A percentile compares a stretch with the other conserved stretches of the same genome.
These are phyloP conservation scores for Mallotus repandus DNA, from an alignment of 441 rosid species.

Conservation along the genomic window DNA sequence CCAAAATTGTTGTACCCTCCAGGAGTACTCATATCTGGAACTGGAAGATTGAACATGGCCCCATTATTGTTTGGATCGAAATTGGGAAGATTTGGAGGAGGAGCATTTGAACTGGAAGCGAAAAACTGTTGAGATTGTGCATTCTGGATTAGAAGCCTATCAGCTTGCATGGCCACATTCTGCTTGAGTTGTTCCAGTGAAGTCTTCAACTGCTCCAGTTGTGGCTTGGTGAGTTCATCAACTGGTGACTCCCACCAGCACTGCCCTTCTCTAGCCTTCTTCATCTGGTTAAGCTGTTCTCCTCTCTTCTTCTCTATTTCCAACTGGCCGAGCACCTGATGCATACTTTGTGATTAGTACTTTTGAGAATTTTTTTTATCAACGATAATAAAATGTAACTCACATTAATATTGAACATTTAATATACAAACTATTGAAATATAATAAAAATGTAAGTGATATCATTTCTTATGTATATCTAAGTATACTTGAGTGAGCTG, in stretches of 20 bases:
- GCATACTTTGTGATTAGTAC: not conserved
- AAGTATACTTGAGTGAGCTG: conserved; percentile 41
- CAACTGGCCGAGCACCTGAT: conserved; percentile 26
- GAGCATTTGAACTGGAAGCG: conserved; percentile 21
- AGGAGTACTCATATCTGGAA: conserved; percentile 19
- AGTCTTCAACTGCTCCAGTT: conserved; percentile 29
- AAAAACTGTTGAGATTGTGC: conserved; percentile 21
- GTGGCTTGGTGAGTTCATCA: conserved; percentile 35
- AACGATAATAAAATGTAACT: too few relatives aligned
- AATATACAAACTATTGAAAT: not conserved
- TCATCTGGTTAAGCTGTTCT: conserved; percentile 37
- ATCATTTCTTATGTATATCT: not conserved
- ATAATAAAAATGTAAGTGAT: not conserved
- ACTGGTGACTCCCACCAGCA: conserved; percentile 53
- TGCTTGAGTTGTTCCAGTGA: conserved; percentile 31
- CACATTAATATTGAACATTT: not conserved
- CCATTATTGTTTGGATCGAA: not conserved
- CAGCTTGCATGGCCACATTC: conserved; percentile 35
- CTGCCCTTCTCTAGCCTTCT: conserved; percentile 18
- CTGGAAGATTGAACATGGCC: conserved; percentile 9
- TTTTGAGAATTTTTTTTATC: too few relatives aligned
- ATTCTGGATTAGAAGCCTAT: conserved; percentile 28
- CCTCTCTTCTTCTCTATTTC: conserved; percentile 39
- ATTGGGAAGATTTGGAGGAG: conserved; percentile 8
- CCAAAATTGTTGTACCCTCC: conserved; percentile 21